Evolutionary conservation across 176 grass and related monocot genomes (phyloP).

Genomic region (Aegilops tauschii): DNA sequence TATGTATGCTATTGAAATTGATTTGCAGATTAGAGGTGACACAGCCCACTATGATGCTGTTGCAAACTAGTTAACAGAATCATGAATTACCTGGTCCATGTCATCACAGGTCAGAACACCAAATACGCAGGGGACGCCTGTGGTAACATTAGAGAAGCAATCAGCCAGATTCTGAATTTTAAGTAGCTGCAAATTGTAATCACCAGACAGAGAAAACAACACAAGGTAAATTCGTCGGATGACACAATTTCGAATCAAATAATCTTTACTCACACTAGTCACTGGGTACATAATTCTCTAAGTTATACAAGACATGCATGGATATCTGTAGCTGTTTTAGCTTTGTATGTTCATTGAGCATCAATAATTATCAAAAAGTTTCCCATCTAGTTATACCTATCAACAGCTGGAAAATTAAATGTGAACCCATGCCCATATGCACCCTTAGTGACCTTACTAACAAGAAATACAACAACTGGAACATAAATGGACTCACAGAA

Average conservation of each 20-base stretch:
- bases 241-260: background rate
- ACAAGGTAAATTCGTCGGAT: background rate
- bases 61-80: slow-evolving; percentile 50
- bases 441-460: background rate
- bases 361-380: background rate
- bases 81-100: slow-evolving; percentile 88
- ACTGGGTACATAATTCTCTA: background rate
- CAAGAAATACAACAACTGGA: background rate
- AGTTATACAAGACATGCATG: background rate
- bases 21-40: slow-evolving; percentile 91
- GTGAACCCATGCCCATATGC: background rate
- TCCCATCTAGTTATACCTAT: background rate
- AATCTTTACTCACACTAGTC: background rate
- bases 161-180: slow-evolving; percentile 17
- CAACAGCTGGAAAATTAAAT: background rate
- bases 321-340: background rate
- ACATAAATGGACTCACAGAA: background rate
- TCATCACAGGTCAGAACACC: slow-evolving; percentile 98
- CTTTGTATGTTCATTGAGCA: slow-evolving; percentile 1
- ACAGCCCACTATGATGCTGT: slow-evolving; percentile 96
- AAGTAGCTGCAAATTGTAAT: slow-evolving; percentile 6
- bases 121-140: slow-evolving; percentile 87
- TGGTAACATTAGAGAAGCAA: slow-evolving; percentile 22
- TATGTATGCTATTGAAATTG: background rate
- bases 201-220: background rate